Evolutionary conservation across 164 flowering plant genomes (phyloP).

Genomic region (Stephania yunnanensis): DNA sequence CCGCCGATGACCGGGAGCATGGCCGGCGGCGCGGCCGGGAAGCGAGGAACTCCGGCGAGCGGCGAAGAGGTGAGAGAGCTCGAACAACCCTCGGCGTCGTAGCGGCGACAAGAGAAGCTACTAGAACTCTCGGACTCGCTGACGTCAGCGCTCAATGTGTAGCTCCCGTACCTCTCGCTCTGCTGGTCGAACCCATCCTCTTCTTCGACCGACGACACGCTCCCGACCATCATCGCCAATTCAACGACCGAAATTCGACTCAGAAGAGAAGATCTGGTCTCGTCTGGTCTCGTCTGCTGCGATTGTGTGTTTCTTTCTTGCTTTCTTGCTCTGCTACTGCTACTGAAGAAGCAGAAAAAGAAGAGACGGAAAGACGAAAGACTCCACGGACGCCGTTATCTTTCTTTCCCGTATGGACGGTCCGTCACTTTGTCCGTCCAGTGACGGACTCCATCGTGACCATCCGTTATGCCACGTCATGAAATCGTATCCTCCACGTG

Average conservation of each 20-base stretch:
- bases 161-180: conserved; percentile 37
- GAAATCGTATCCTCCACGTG: not conserved
- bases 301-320: too few relatives aligned
- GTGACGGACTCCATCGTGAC: not conserved
- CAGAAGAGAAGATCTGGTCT: not conserved
- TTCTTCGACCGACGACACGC: conserved; percentile 28
- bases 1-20: conserved; percentile 37
- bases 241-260: not conserved
- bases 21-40: conserved; percentile 19
- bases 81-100: conserved; percentile 26
- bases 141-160: conserved; percentile 59
- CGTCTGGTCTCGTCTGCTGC: not conserved
- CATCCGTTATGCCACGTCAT: not conserved
- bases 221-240: conserved; percentile 21
- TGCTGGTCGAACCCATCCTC: conserved; percentile 33
- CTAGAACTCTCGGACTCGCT: conserved; percentile 65
- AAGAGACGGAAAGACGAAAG: not conserved
- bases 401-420: conserved; percentile 5
- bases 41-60: conserved; percentile 14
- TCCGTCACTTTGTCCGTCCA: not conserved
- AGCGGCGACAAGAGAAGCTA: conserved; percentile 28
- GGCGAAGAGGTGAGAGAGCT: conserved; percentile 34
- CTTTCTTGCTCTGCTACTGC: not conserved
- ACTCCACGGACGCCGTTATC: conserved; percentile 17
- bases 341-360: conserved; percentile 7